Base-by-base conservation (phyloP, 2,329 filamentous ascomycete genomes). In the Colletotrichum noveboracense region DNA sequence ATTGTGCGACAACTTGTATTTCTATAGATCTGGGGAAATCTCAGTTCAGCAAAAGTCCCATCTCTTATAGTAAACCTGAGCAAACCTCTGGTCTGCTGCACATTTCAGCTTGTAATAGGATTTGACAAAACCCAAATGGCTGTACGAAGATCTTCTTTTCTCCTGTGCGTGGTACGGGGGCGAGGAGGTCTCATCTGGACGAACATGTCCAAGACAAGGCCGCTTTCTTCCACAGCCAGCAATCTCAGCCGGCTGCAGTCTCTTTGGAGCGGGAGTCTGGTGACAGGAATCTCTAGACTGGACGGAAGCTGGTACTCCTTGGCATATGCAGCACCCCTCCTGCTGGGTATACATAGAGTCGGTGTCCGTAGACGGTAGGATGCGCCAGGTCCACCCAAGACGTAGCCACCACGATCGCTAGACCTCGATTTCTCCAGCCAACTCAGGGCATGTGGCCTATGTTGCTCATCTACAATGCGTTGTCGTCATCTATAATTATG, bases 291-390 rank as follows among this genome's bases (percentile, higher is more conserved):
- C 16, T 0, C 0, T 18, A 43, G 38, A 3, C 9, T 43, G 38
- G 38, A 10, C 0, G 18, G 0, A n/a, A n/a, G 3, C 18, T 48
- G 18, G 1, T 6, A 4, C 38, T n/a, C 18, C 38, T n/a, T n/a
- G 38, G 2, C 5, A 7, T 2, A 48, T 5, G 3, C 9, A 48
- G 38, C 38, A 48, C 0, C 6, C 12, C 0, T n/a, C 18, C 18
- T 48, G 8, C 4, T n/a, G 18, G 9, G 18, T n/a, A 48, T 5
- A n/a, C 9, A 48, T 4, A 48, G 38, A 48, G 0, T 43, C 38
- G 38, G 38, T n/a, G 38, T 48, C 38, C 9, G 18, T 0, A 43
- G 24, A 24, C 24, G 24, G 24, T 24, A 28, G 16, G 38, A 12
- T n/a, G 38, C 5, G 18, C 38, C 18, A 43, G 12, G 38, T n/a